Evolutionary conservation across 2,329 filamentous ascomycete genomes (phyloP), one percentile per base, ranked within the genome.

Genomic region (Nannizziopsis arthrosporioides): DNA sequence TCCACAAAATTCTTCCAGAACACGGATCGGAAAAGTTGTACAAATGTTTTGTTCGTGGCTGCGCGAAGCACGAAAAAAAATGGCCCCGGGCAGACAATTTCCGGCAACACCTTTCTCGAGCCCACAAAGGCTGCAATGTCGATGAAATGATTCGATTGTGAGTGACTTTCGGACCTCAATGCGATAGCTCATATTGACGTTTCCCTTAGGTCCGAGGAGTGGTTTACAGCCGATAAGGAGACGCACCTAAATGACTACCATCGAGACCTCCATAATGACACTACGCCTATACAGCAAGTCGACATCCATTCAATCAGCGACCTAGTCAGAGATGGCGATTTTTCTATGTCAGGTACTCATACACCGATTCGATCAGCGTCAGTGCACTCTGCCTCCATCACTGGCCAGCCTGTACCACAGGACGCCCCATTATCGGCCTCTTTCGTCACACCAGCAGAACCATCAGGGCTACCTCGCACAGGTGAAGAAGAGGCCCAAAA

Each of bases 21-120:
- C 67, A 69, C 1, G 72, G 72, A 7, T 68, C 66, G 0, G 70
- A 68, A 39, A 74, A 74, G 51, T 70, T 70, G 35, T 85, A 75
- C 54, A 74, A 72, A 48, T 92, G 85, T 60, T 72, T 71, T 44
- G 67, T 76, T 5, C 64, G 65, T 5, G 58, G 67, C 17, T 87
- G 83, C 57, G 70, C 67, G 18, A 75, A 70, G 18, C 80, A 72
- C 52, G 69, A 69, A 1, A 94, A 93, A 61, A 68, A 74, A 32
- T 94, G 85, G 85, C 82, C 84, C 0, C 77, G 89, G 17, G 71
- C 81, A 44, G 89, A 95, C 63, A 95, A 95, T 59, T 94, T 94
- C 63, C 81, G 81, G 52, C 79, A 82, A 32, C 89, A 95, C 60
- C 73, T 94, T 40, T 71, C 68, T 43, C 76, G 82, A 9, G 78